Evolutionary conservation across 208 protist genomes (phyloP).

Genomic region (Crithidia brevicula): DNA sequence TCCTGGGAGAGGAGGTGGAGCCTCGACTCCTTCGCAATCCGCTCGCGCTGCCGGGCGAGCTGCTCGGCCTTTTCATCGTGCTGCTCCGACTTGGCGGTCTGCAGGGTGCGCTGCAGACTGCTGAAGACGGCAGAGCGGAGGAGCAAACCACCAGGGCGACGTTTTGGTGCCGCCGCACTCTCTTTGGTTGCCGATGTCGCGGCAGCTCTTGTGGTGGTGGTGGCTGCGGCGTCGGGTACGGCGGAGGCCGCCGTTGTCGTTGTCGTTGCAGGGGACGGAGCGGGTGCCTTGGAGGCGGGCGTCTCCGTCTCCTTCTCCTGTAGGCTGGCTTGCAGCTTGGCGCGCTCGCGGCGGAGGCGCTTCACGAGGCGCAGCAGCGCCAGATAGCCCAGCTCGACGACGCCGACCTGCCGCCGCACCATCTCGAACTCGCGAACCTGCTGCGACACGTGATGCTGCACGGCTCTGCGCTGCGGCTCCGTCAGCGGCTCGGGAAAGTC

Average conservation of each 20-base stretch:
- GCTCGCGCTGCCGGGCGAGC: slow-evolving; percentile 57
- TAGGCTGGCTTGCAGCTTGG: slow-evolving; percentile 31
- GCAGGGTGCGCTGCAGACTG: slow-evolving; percentile 69
- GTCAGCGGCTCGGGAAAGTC: slow-evolving; percentile 82
- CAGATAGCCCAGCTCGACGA: slow-evolving; percentile 50
- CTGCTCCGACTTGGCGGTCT: slow-evolving; percentile 59
- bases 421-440: slow-evolving; percentile 43
- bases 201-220: background rate
- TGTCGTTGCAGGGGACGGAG: background rate
- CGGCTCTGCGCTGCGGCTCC: slow-evolving; percentile 38
- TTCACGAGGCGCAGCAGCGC: slow-evolving; percentile 51
- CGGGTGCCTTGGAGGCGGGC: background rate
- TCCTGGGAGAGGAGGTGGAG: slow-evolving; percentile 64
- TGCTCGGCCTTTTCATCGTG: slow-evolving; percentile 41
- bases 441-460: slow-evolving; percentile 47
- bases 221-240: background rate
- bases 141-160: slow-evolving; percentile 23
- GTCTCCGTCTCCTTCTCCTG: slow-evolving; percentile 8
- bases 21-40: slow-evolving; percentile 63
- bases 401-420: slow-evolving; percentile 40
- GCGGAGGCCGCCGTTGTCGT: background rate
- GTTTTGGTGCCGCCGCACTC: slow-evolving; percentile 16
- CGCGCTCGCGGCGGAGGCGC: slow-evolving; percentile 46
- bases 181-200: slow-evolving; percentile 18
- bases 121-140: slow-evolving; percentile 66